These are phyloP conservation scores for Garcia nutans DNA, from an alignment of 345 rosid species.

Conservation along the genomic window DNA sequence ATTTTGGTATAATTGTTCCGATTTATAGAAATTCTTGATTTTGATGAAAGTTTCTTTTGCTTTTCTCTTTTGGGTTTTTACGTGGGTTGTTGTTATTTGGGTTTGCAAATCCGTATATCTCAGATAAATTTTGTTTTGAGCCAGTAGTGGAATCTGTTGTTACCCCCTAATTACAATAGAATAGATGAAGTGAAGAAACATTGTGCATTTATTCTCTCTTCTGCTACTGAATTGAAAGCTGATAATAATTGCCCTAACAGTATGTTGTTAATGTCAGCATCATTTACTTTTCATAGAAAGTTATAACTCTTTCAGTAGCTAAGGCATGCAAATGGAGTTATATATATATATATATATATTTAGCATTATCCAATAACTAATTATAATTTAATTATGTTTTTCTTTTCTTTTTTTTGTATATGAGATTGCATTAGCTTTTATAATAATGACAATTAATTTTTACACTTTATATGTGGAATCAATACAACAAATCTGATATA, in stretches of 20 bases:
- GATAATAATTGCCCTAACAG: slow-evolving; percentile 16
- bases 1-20: slow-evolving; percentile 14
- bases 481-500: no score
- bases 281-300: no score
- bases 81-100: slow-evolving; percentile 31
- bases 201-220: slow-evolving; percentile 54
- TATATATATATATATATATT: no score
- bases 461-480: no score
- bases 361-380: no score
- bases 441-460: no score
- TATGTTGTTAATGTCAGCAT: no score
- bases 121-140: slow-evolving; percentile 14
- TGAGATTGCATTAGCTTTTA: no score
- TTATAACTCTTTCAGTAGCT: no score
- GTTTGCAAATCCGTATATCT: slow-evolving; percentile 15
- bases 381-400: no score
- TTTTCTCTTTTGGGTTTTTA: slow-evolving; percentile 26
- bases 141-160: slow-evolving; percentile 27
- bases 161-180: slow-evolving; percentile 48
- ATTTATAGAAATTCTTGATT: slow-evolving; percentile 14
- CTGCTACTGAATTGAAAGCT: slow-evolving; percentile 54
- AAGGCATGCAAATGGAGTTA: no score
- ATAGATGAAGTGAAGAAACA: slow-evolving; percentile 56
- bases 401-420: no score
- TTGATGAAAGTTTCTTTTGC: slow-evolving; percentile 28